phyloP scores from a whole-genome alignment of 805 yeast genomes.

The Starmerella vaccinii region DNA sequence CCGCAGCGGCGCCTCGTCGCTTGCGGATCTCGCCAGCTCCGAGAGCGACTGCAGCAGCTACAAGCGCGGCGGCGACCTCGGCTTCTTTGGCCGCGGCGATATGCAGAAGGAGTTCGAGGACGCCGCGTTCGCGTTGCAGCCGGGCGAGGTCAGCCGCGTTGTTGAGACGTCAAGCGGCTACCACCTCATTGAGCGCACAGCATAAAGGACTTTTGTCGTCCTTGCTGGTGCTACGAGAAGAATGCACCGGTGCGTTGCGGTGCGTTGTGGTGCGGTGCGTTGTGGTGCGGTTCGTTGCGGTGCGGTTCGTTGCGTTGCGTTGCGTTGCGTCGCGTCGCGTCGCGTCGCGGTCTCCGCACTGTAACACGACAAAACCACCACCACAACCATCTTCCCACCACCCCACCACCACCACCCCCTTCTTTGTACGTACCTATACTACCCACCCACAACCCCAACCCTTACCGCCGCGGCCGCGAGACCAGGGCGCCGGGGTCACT shows the following conservation, averaged over 20 bases:
- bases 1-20: constrained; percentile 51
- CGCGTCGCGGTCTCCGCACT: too few relatives aligned
- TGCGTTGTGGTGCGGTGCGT: too few relatives aligned
- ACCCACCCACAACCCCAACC: too few relatives aligned
- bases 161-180: constrained; percentile 88
- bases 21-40: constrained; percentile 63
- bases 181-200: constrained; percentile 80
- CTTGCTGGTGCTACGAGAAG: too few relatives aligned
- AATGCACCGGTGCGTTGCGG: too few relatives aligned
- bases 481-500: neutral
- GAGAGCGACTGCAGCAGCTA: constrained; percentile 87
- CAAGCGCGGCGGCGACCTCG: constrained; percentile 82
- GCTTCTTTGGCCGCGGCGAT: constrained; percentile 75
- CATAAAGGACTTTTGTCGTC: constrained; percentile 29
- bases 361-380: too few relatives aligned
- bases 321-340: too few relatives aligned
- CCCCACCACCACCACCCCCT: too few relatives aligned
- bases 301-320: too few relatives aligned
- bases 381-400: too few relatives aligned
- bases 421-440: too few relatives aligned
- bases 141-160: constrained; percentile 73
- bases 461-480: neutral
- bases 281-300: too few relatives aligned
- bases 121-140: constrained; percentile 68
- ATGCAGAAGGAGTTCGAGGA: constrained; percentile 95